Evolutionary conservation across 2,329 filamentous ascomycete genomes (phyloP), one percentile per base, ranked within the genome.

Genomic region (Pestalotiopsis sp.): DNA sequence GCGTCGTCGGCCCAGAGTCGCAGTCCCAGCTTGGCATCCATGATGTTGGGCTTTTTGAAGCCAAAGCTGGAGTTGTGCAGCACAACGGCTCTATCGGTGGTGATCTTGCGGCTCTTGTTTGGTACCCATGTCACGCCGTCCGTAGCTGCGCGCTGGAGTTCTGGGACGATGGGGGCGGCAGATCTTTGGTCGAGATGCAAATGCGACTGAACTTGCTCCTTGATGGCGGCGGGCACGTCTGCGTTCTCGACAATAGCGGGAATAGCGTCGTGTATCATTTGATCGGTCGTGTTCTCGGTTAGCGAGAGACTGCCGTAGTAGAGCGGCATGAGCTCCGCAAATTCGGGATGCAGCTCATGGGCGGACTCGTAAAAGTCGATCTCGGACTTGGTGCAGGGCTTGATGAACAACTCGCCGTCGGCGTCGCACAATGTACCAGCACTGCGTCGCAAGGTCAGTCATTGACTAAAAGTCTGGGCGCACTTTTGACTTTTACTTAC

Each of bases 1-100:
- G 89, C 89, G 70, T 90, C 84, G 68, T 97, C 93, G 14, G 93
- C 95, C 91, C 94, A 98, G 5, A 99, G 82, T 39, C 93, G 88
- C 63, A 90, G 86, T 57, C 96, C 96, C 22, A 99, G 88, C 82
- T 99, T 99, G 71, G 97, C 88, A 76, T 99, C 96, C 68, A 99
- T 83, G 7, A 99, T 94, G 73, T 97, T 98, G 6, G 96, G 94
- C 68, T 88, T 87, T 74, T 87, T 88, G 83, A 94, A 98, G 0
- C 93, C 94, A 71, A 88, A 86, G 0, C 94, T 90, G 6, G 93
- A 88, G 77, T 98, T 98, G 76, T 94, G 92, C 35, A 98, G 83
- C 13, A 97, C 94, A 20, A 98, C 90, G 2, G 93, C 92, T 66
- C 89, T 85, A 66, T 94, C 90, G 0, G 94, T 97, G 26, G 88